phyloP scores from a whole-genome alignment of 306 rosid species.

The Malus fusca region DNA sequence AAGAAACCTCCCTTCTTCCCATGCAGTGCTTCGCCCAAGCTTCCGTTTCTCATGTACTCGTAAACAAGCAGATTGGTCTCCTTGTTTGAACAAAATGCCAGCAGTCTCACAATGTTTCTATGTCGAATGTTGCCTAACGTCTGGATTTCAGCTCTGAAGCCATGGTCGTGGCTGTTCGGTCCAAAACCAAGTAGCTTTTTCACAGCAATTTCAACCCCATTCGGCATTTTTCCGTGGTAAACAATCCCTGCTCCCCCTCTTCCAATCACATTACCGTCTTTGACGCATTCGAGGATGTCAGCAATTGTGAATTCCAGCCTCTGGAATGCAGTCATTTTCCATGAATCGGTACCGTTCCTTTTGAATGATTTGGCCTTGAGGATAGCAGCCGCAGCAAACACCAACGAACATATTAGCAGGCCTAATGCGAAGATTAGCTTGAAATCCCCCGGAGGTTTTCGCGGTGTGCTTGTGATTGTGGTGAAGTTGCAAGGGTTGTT shows the following conservation, averaged over 20 bases:
- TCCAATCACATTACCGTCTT: constrained; percentile 82
- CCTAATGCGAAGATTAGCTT: constrained; percentile 76
- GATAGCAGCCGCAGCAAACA: constrained; percentile 60
- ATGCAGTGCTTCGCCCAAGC: constrained; percentile 77
- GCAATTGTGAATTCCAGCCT: constrained; percentile 61
- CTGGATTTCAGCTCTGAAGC: constrained; percentile 77
- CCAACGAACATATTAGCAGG: constrained; percentile 52
- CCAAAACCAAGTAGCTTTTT: constrained; percentile 70
- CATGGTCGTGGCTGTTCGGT: constrained; percentile 59
- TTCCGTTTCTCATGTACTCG: constrained; percentile 86
- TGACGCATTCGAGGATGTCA: constrained; percentile 72
- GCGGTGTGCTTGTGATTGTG: constrained; percentile 17
- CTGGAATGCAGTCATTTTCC: constrained; percentile 75
- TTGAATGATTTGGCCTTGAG: constrained; percentile 55
- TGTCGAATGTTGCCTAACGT: constrained; percentile 84
- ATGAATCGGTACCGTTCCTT: constrained; percentile 37
- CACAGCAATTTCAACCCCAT: constrained; percentile 71
- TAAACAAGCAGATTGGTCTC: constrained; percentile 70
- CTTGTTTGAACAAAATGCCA: constrained; percentile 76
- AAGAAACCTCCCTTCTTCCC: constrained; percentile 48
- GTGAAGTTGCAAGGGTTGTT: constrained; percentile 73
- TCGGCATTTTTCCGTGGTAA: constrained; percentile 87
- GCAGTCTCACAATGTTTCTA: constrained; percentile 69
- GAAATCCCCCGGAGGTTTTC: constrained; percentile 30
- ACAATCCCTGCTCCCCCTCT: constrained; percentile 92